Conservation (phyloP, 192 early-diverging fungal genomes). For the Neocallimastix lanati region DNA sequence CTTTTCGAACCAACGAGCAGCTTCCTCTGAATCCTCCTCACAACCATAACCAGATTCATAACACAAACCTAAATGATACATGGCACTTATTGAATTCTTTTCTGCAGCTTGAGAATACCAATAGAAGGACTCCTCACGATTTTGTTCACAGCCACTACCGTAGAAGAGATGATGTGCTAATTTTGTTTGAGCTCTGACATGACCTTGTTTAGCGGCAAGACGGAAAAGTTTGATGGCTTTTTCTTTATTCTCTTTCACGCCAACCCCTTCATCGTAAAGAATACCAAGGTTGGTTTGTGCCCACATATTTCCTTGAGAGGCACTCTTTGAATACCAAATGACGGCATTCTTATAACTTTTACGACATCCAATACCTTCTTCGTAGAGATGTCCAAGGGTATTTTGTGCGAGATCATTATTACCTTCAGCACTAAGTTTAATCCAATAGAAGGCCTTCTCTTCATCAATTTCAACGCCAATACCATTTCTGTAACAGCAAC, state of each 20-base stretch:
- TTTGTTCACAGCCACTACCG: constrained; percentile 28
- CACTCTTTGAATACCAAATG: too few relatives aligned
- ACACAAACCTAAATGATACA: constrained; percentile 20
- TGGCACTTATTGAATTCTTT: constrained; percentile 26
- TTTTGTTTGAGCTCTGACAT: constrained; percentile 48
- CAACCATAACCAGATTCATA: constrained; percentile 17
- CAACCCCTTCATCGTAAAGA: constrained; percentile 56
- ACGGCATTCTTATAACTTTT: too few relatives aligned
- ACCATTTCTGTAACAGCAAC: constrained; percentile 38
- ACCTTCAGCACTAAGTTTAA: too few relatives aligned
- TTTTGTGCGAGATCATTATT: too few relatives aligned
- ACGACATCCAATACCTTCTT: too few relatives aligned
- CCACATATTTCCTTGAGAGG: too few relatives aligned
- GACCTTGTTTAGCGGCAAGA: constrained; percentile 32
- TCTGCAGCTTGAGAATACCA: constrained; percentile 34
- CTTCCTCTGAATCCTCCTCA: background rate
- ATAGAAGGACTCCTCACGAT: constrained; percentile 24
- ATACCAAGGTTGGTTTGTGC: constrained; percentile 73
- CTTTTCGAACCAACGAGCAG: background rate
- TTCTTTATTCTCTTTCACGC: constrained; percentile 23
- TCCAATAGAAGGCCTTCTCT: too few relatives aligned
- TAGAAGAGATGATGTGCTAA: constrained; percentile 56
- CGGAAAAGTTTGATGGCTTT: constrained; percentile 49
- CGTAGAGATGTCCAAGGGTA: too few relatives aligned
- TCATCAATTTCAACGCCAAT: constrained; percentile 39